A percentile compares a stretch with the other conserved stretches of the same genome.
Conservation (phyloP, 768 basidiomycete species). For the Guyanaporus albipodus region DNA sequence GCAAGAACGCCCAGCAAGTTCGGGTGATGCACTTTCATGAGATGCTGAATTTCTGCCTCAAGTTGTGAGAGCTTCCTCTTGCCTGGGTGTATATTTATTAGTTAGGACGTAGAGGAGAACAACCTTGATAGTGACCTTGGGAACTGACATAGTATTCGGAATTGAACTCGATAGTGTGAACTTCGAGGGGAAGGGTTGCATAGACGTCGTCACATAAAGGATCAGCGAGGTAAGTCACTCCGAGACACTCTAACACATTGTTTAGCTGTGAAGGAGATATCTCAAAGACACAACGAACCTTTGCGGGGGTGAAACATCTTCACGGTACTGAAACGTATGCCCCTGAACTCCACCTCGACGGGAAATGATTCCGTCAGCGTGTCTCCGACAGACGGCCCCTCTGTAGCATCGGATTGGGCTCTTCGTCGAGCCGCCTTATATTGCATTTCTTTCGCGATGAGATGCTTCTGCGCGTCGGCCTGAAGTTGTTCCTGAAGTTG, state of each 20-base stretch:
- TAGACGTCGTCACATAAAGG: conserved; percentile 66
- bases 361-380: conserved; percentile 61
- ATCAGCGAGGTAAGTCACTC: conserved; percentile 67
- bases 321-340: conserved; percentile 58
- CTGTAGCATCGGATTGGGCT: conserved; percentile 68
- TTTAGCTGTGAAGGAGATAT: background rate
- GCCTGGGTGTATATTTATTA: conserved; percentile 32
- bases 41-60: conserved; percentile 59
- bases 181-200: conserved; percentile 58
- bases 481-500: conserved; percentile 64
- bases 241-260: conserved; percentile 50
- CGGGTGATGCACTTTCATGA: conserved; percentile 55
- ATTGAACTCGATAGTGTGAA: conserved; percentile 63
- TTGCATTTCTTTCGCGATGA: conserved; percentile 42
- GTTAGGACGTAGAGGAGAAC: background rate
- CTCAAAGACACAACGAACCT: conserved; percentile 39
- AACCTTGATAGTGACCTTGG: conserved; percentile 43
- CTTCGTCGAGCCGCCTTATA: conserved; percentile 53
- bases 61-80: conserved; percentile 66
- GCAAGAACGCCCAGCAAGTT: conserved; percentile 68
- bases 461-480: conserved; percentile 57
- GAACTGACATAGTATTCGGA: conserved; percentile 63
- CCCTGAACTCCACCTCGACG: conserved; percentile 53
- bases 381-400: conserved; percentile 48
- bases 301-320: conserved; percentile 68